phyloP scores from a whole-genome alignment of 2,329 filamentous ascomycete species.

The Colletotrichum neosansevieriae region DNA sequence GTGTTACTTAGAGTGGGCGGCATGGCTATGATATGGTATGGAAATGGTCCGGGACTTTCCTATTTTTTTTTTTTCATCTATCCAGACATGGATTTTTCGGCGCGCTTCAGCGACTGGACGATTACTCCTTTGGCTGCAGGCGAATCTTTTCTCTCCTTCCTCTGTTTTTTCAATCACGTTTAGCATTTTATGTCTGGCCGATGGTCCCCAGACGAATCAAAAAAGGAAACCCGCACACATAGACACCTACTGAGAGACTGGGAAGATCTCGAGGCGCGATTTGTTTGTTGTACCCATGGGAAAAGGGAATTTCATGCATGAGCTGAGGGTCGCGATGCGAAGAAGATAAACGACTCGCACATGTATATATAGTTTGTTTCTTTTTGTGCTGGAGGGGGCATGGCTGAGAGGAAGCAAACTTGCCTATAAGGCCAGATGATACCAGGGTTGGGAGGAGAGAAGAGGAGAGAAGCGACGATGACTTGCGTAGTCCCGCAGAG shows the following conservation, averaged over 20 bases:
- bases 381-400: constrained; percentile 37
- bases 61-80: constrained; percentile 29
- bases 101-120: constrained; percentile 32
- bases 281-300: constrained; percentile 24
- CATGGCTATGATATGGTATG: constrained; percentile 37
- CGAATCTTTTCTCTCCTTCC: constrained; percentile 14
- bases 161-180: constrained; percentile 31
- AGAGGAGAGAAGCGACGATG: constrained; percentile 27
- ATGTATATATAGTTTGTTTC: constrained; percentile 42
- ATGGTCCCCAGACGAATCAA: constrained; percentile 24
- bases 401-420: constrained; percentile 29
- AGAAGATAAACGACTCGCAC: constrained; percentile 41
- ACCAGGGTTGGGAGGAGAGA: constrained; percentile 39
- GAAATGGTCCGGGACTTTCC: constrained; percentile 35
- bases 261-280: constrained; percentile 31
- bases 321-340: constrained; percentile 35
- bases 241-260: constrained; percentile 32
- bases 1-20: constrained; percentile 39
- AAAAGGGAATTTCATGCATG: constrained; percentile 39
- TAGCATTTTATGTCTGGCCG: constrained; percentile 34
- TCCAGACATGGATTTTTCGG: constrained; percentile 36
- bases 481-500: constrained; percentile 10
- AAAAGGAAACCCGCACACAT: constrained; percentile 38
- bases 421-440: constrained; percentile 39
- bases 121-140: constrained; percentile 32